Base-by-base conservation (phyloP, 1,284 basidiomycete species). In the Lignosus rhinocerotis region DNA sequence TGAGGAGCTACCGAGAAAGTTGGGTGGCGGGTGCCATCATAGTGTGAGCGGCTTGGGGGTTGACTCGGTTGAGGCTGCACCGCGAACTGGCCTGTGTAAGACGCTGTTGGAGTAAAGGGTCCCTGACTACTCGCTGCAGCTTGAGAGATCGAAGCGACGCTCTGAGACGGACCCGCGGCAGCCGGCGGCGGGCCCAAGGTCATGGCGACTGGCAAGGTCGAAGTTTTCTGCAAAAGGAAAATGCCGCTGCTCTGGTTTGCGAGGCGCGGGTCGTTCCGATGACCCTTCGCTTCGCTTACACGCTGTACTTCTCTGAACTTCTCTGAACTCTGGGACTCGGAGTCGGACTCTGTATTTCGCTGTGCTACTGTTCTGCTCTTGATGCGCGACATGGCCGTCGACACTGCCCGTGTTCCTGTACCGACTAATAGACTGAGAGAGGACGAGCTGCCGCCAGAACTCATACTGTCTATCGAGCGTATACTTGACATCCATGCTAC, bases 401-500 rank as follows among this genome's bases (percentile, higher is more conserved):
- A 66, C 19, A 38, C 62, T 19, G 54, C 44, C 36, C 59, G 60
- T 42, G n/a, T 53, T 12, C 16, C 58, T 41, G 19, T 39, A n/a
- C 53, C 60, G 19, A 60, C 65, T 41, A 65, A 62, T 47, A 51
- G 58, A 31, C 55, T 63, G 47, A 59, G 63, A 53, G 71, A 72
- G 62, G 80, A 80, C 58, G 81, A 83, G 45, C 77, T 90, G 11
- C 83, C 88, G 19, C 81, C 79, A 53, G 87, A 92, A 68, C 74
- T 90, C 49, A 75, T 90, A 51, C 71, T 86, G 39, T 81, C 86
- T 3, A 87, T 92, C 55, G 84, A 89, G 66, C 82, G 84, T 59
- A 80, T 89, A 49, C 76, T 92, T 5, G 81, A 89, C 53, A 66
- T 84, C 19, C 74, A 82, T 46, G 66, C 76, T 3, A 75, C 72